Evolutionary conservation across 192 early-diverging fungal species (phyloP), one percentile per base, ranked within the genome.

Genomic region (Backusella tuberculispora): DNA sequence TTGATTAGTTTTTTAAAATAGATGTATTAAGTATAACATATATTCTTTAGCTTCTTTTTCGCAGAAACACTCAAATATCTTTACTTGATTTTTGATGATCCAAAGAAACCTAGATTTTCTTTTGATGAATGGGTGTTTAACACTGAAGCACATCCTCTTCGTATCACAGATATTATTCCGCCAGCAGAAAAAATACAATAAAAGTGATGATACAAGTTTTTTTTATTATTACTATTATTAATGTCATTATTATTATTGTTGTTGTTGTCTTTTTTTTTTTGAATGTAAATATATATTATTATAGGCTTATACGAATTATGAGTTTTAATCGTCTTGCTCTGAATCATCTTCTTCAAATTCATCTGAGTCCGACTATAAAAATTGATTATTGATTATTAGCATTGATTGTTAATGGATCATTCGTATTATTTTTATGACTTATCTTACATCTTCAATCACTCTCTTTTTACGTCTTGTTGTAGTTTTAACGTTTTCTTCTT

Each of bases 61-160:
- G 96, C 96, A 0, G 97, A 99, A 79, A 97, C 96, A 0, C 88
- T 99, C 72, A 99, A 99, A 83, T 99, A 99, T 79, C 84, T 96
- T 29, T 99, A 95, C 79, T 73, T 99, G 76, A 85, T 98, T 63
- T 98, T 95, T 78, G 87, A 90, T 17, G 80, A 85, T 38, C 66
- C 85, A 0, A 80, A 90, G 73, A 66, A 86, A 7, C 45, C 70
- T 10, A 43, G 48, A 21, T 75, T 95, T 42, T 81, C 92, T 9
- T 82, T 97, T 44, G 91, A 94, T 70, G 78, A 93, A 79, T 97
- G 89, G 83, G 95, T 98, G 5, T 90, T 98, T 74, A 99, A 95
- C 76, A 99, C 97, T 4, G 97, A 98, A 80, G 96, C 95, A 24
- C 97, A 98, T 83, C 95, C 95, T 53, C 73, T 98, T 29, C 76